A percentile compares a stretch with the other conserved stretches of the same genome.
Evolutionary conservation across 75 land plant species (phyloP).

Genomic region (Chamaecyparis obtusa): DNA sequence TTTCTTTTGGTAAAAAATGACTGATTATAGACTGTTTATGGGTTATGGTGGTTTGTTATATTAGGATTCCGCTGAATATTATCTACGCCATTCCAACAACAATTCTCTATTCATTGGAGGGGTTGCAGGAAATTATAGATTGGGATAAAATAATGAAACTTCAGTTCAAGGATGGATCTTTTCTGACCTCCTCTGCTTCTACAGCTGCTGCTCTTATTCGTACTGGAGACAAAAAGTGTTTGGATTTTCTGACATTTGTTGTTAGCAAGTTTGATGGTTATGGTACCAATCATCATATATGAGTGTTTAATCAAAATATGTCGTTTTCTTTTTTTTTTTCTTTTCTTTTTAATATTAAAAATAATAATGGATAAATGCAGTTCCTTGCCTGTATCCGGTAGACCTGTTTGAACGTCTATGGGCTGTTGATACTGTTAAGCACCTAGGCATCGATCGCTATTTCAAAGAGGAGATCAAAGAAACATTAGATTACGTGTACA

Average conservation of each 20-base stretch:
- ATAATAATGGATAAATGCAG: not conserved
- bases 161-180: slow-evolving; percentile 24
- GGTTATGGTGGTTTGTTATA: not conserved
- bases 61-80: not conserved
- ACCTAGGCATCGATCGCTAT: slow-evolving; percentile 31
- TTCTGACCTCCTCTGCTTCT: slow-evolving; percentile 23
- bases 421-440: slow-evolving; percentile 49
- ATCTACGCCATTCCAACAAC: not conserved
- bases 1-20: not conserved
- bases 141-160: slow-evolving; percentile 2
- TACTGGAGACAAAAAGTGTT: slow-evolving; percentile 27
- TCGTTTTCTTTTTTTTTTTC: too few species aligned
- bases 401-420: slow-evolving; percentile 49
- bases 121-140: too few species aligned
- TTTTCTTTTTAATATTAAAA: too few species aligned
- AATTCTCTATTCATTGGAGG: slow-evolving; percentile 6
- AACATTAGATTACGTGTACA: too few species aligned
- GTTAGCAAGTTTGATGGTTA: slow-evolving; percentile 14
- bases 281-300: slow-evolving; percentile 13
- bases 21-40: not conserved
- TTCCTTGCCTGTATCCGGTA: slow-evolving; percentile 8
- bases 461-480: too few species aligned
- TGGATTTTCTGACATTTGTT: slow-evolving; percentile 14
- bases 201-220: slow-evolving; percentile 20
- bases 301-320: too few species aligned